A percentile compares a stretch with the other conserved stretches of the same genome.
Evolutionary conservation across 495 filamentous ascomycete genomes (phyloP).

Genomic region (Astrothelium macrocarpum): DNA sequence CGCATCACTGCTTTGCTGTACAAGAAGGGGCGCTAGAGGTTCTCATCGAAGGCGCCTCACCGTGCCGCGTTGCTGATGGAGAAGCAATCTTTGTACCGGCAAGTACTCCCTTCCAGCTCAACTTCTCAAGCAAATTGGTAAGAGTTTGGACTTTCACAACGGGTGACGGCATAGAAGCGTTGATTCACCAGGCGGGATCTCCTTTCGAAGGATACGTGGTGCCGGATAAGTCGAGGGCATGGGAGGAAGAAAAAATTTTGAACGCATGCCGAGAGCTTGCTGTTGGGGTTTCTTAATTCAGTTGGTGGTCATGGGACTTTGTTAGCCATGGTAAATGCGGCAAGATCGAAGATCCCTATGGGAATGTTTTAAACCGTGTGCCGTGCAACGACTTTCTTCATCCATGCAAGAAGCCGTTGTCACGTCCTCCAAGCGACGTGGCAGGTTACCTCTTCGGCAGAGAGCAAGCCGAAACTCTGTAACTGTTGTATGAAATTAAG

Average conservation of each 20-base stretch:
- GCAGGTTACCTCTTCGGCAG: not conserved
- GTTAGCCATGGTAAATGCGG: too few relatives aligned
- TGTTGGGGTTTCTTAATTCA: not conserved
- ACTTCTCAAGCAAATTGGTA: not conserved
- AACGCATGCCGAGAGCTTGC: not conserved
- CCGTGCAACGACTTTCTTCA: not conserved
- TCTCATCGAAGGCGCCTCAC: not conserved
- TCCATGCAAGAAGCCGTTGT: not conserved
- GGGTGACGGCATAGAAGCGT: not conserved
- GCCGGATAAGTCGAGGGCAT: not conserved
- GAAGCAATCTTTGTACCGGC: constrained; percentile 14
- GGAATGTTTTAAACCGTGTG: not conserved
- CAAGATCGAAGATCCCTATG: not conserved
- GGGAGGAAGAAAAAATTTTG: not conserved
- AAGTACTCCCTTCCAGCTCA: constrained; percentile 7
- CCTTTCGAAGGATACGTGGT: not conserved
- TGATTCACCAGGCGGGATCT: not conserved
- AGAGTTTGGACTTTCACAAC: constrained; percentile 3
- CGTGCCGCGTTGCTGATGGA: constrained; percentile 8
- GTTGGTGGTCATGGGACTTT: not conserved
- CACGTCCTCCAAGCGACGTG: not conserved
- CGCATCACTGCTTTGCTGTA: constrained; percentile 14
- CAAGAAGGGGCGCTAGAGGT: constrained; percentile 10
- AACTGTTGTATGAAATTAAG: not conserved
- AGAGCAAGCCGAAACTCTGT: not conserved